Base-by-base conservation (phyloP, 2,329 filamentous ascomycete genomes). In the Zasmidium cellare region DNA sequence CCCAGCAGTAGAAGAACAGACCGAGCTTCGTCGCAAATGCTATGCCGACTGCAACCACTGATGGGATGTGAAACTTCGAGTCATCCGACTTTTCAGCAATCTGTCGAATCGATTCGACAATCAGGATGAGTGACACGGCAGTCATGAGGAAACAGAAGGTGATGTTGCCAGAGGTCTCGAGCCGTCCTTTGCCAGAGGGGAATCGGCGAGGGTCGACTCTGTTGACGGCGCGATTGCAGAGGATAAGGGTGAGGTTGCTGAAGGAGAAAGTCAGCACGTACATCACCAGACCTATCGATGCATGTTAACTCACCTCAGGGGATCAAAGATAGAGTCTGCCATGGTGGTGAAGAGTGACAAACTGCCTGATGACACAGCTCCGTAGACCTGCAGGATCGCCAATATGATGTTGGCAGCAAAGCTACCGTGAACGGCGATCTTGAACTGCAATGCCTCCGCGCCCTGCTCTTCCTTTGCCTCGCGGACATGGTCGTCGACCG, bases 91-190 rank as follows among this genome's bases (percentile, higher is more conserved):
- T 75, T 46, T 80, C 75, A 1, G 77, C 80, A 1, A 97, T 80
- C 57, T 96, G 87, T 55, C 86, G 84, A 24, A 85, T 81, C 0
- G 92, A 92, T 72, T 97, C 91, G 20, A 93, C 91, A 67, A 99
- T 94, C 56, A 99, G 86, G 70, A 97, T 91, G 64, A 96, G 81
- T 0, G 92, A 96, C 7, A 97, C 93, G 9, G 91, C 81, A 19
- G 87, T 92, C 94, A 99, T 97, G 67, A 99, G 81, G 75, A 96
- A 96, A 76, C 92, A 96, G 76, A 99, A 99, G 59, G 89, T 86
- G 64, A 97, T 97, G 71, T 97, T 99, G 53, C 94, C 94, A 0
- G 92, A 90, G 0, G 92, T 97, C 76, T 97, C 93, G 61, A 99
- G 90, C 25, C 94, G 88, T 3, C 92, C 92, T 74, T 96, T 97